Conservation (phyloP, 2,329 filamentous ascomycete genomes). For the Aspergillus bombycis region DNA sequence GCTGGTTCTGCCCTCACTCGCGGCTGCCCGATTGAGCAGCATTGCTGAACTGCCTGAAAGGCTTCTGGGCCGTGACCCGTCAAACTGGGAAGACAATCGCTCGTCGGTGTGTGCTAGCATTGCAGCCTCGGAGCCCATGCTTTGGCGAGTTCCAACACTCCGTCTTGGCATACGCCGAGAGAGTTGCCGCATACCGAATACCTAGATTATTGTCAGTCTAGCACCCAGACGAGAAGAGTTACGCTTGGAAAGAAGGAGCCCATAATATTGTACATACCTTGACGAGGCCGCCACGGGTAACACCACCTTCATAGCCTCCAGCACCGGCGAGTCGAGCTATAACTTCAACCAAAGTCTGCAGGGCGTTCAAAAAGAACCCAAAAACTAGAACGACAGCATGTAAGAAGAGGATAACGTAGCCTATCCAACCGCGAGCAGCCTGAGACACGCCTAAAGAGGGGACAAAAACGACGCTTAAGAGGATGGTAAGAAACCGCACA, state of each 20-base stretch:
- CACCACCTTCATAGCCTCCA: conserved; percentile 72
- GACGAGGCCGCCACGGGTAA: conserved; percentile 77
- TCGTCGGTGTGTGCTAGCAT: conserved; percentile 74
- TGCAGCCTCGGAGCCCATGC: conserved; percentile 77
- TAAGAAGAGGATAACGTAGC: conserved; percentile 84
- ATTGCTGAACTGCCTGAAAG: conserved; percentile 65
- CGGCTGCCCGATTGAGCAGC: conserved; percentile 56
- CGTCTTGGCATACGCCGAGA: conserved; percentile 71
- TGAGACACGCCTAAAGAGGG: conserved; percentile 79
- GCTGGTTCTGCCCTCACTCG: conserved; percentile 52
- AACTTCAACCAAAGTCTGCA: conserved; percentile 90
- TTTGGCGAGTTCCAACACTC: conserved; percentile 70
- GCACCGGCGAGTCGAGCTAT: conserved; percentile 79
- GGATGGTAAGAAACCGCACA: conserved; percentile 73
- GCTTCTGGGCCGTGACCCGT: conserved; percentile 59
- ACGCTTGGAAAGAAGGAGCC: conserved; percentile 4
- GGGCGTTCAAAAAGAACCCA: conserved; percentile 88
- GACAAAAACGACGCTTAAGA: conserved; percentile 81
- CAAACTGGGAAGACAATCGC: conserved; percentile 61
- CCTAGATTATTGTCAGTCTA: conserved; percentile 40
- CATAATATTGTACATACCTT: conserved; percentile 55
- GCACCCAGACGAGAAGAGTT: not conserved
- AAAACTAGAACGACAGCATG: conserved; percentile 85
- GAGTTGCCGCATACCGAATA: conserved; percentile 88
- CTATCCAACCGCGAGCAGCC: conserved; percentile 88